These are phyloP conservation scores for Combretum micranthum DNA, from an alignment of 345 rosid genomes.

Conservation along the genomic window DNA sequence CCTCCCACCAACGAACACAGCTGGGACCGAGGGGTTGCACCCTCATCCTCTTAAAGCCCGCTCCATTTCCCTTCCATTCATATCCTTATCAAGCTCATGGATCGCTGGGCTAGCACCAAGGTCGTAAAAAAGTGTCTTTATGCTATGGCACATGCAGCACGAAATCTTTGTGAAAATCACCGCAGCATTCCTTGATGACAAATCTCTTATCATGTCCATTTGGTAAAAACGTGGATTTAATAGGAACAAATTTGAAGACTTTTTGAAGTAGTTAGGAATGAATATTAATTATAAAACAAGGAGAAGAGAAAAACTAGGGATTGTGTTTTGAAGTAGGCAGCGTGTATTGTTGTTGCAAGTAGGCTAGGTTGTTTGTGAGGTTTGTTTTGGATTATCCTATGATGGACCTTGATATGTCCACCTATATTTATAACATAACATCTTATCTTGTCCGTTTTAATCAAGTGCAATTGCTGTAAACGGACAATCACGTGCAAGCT, in stretches of 20 bases:
- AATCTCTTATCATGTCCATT: conserved; percentile 74
- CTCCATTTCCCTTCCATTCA: conserved; percentile 76
- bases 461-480: too few relatives aligned
- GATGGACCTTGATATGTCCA: conserved; percentile 28
- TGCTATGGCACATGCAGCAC: conserved; percentile 95
- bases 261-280: not conserved
- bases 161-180: conserved; percentile 98
- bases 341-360: not conserved
- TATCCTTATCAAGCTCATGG: conserved; percentile 84
- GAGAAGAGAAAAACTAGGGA: conserved; percentile 2
- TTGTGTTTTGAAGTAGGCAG: not conserved
- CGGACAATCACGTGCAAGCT: too few relatives aligned
- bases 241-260: not conserved
- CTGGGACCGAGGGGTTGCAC: conserved; percentile 77
- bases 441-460: too few relatives aligned
- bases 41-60: conserved; percentile 61
- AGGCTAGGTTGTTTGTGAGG: conserved; percentile 3
- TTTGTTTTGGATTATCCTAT: conserved; percentile 13
- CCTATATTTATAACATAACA: conserved; percentile 83
- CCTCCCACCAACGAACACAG: conserved; percentile 91
- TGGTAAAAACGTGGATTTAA: too few relatives aligned
- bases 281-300: not conserved
- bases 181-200: conserved; percentile 85
- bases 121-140: conserved; percentile 83
- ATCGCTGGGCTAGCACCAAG: conserved; percentile 96